Base-by-base conservation (phyloP, 257 asterid genomes). In the Misopates orontium region DNA sequence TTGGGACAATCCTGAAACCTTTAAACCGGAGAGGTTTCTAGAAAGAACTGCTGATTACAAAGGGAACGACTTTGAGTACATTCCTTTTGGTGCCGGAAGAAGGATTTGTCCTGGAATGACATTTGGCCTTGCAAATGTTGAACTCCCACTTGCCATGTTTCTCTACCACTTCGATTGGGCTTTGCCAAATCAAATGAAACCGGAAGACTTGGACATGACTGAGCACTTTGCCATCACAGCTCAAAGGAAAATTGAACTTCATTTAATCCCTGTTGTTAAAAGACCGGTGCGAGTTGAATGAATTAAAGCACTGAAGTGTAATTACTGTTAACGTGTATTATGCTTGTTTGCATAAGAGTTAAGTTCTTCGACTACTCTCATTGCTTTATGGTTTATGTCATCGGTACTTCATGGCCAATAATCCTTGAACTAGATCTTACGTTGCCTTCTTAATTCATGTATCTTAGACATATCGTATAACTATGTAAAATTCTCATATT, bases 101-200 rank as follows among this genome's bases (percentile, higher is more conserved):
- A 67, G 78, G 66, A 67, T 67, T n/a, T 73, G 78, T 52, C 78
- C 78, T 4, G 74, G 74, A 8, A 47, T 62, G 45, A 4, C 50
- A 9, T 74, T 74, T 23, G 67, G 68, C 4, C 12, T 74, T 8
- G 70, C 66, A 1, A 63, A 64, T 17, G 44, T 74, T 20, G 74
- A 62, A 58, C 56, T 68, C 8, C 60, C 67, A 39, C 60, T 74
- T 9, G 67, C 78, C 10, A 62, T 42, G 31, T 39, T 68, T 31
- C 62, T 74, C 4, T 74, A 45, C 51, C 67, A 74, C 24, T 74
- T 68, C 40, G 67, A 68, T 18, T 73, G 78, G 78, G 55, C n/a
- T 25, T 13, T 73, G 24, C 70, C 78, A 1, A 10, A 19, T 9
- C 73, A 54, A 20, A 53, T 61, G 47, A 32, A 28, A 4, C 66